Percentiles rank a stretch among this genome's conserved stretches.
Conservation (phyloP, 2,329 filamentous ascomycete species). For the Scortechinia acanthostroma region DNA sequence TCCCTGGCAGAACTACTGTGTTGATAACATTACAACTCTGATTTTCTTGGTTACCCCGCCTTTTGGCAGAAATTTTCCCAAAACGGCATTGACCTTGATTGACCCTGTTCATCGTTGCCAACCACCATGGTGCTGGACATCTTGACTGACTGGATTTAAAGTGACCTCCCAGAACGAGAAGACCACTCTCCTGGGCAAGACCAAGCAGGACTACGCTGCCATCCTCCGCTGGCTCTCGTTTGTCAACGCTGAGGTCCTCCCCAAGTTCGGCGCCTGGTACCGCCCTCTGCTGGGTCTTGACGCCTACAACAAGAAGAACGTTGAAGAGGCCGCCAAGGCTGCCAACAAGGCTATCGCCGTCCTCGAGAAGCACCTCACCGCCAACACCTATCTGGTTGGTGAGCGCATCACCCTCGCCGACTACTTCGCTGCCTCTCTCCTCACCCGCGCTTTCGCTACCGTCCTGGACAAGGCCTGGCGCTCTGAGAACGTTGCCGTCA, state of each 20-base stretch:
- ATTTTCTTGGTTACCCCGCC: background rate
- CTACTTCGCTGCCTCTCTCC: conserved; percentile 72
- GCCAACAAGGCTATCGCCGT: conserved; percentile 62
- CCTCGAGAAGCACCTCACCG: conserved; percentile 78
- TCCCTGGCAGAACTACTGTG: conserved; percentile 82
- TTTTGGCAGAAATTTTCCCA: conserved; percentile 1
- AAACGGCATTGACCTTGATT: background rate
- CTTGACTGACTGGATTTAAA: conserved; percentile 25
- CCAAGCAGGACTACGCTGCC: conserved; percentile 98
- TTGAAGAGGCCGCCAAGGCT: conserved; percentile 71
- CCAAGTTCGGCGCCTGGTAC: conserved; percentile 73
- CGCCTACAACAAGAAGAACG: conserved; percentile 95
- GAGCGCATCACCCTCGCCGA: conserved; percentile 97
- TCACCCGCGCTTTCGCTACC: conserved; percentile 83
- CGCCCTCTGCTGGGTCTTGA: conserved; percentile 74
- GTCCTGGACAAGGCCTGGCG: conserved; percentile 92
- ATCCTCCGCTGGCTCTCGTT: conserved; percentile 98
- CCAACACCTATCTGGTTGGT: conserved; percentile 94
- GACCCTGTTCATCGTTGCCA: background rate
- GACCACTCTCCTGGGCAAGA: conserved; percentile 98
- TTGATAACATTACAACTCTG: background rate
- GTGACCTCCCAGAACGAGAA: conserved; percentile 99
- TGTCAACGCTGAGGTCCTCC: conserved; percentile 81
- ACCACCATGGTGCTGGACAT: no score
- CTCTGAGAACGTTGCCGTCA: conserved; percentile 71